A percentile compares a stretch with the other conserved stretches of the same genome.
Evolutionary conservation across 345 rosid genomes (phyloP).

Genomic region (Bruguiera gymnorhiza): DNA sequence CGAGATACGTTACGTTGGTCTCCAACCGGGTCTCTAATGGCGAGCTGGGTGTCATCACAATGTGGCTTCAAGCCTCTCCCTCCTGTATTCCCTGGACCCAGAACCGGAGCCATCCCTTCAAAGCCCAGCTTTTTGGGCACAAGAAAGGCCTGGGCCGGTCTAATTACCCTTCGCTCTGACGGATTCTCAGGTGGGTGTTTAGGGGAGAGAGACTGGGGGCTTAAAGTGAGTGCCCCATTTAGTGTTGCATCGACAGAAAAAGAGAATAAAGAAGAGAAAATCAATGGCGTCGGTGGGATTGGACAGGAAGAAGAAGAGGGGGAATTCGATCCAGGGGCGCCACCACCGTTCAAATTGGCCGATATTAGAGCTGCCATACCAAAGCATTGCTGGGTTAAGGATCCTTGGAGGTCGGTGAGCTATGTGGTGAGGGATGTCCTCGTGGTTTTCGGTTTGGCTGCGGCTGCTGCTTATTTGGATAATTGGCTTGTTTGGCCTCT

Average conservation of each 20-base stretch:
- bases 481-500: conserved; percentile 85
- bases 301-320: conserved; percentile 8
- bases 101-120: conserved; percentile 29
- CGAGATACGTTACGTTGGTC: neutral
- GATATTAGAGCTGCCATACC: conserved; percentile 83
- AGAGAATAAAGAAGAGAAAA: conserved; percentile 5
- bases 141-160: neutral
- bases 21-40: conserved; percentile 49
- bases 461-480: conserved; percentile 64
- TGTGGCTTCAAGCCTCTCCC: conserved; percentile 77
- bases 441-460: conserved; percentile 67
- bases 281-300: neutral
- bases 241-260: conserved; percentile 5
- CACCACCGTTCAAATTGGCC: conserved; percentile 71
- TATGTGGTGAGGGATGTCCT: conserved; percentile 73
- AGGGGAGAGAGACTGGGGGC: conserved; percentile 14
- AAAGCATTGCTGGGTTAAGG: conserved; percentile 87
- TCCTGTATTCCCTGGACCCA: conserved; percentile 35
- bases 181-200: conserved; percentile 10
- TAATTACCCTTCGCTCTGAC: neutral
- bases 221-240: conserved; percentile 19
- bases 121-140: conserved; percentile 25
- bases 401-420: conserved; percentile 76
- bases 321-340: conserved; percentile 55
- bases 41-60: conserved; percentile 62